Percentiles rank a stretch among this genome's conserved stretches.
Evolutionary conservation across 805 yeast genomes (phyloP).

Genomic region (Saturnispora hagleri): DNA sequence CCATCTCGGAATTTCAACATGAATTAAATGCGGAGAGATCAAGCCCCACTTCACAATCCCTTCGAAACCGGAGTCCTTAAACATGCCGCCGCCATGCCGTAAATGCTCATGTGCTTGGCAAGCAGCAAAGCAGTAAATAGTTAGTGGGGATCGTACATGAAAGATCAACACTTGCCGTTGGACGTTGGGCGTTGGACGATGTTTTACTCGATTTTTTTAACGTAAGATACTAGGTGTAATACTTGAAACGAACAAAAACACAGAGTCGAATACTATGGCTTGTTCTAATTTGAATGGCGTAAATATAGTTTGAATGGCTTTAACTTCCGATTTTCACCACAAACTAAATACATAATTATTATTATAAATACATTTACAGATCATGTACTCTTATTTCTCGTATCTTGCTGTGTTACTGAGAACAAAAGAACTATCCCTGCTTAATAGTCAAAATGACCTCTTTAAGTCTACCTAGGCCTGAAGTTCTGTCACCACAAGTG

Average conservation of each 20-base stretch:
- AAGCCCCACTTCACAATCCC: background rate
- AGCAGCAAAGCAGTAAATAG: background rate
- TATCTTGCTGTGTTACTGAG: too few relatives aligned
- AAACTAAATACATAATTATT: background rate
- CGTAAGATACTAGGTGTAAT: too few relatives aligned
- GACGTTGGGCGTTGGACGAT: too few relatives aligned
- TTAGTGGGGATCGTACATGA: background rate
- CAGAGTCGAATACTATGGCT: too few relatives aligned
- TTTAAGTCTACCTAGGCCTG: background rate
- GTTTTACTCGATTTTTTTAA: too few relatives aligned
- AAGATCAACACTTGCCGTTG: background rate
- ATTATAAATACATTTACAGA: background rate
- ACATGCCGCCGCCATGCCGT: background rate
- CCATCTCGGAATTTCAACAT: background rate
- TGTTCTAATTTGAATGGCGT: background rate
- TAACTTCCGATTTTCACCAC: background rate
- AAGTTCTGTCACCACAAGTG: background rate
- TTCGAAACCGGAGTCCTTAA: background rate
- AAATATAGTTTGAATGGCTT: background rate
- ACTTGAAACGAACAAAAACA: too few relatives aligned
- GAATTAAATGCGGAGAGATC: background rate
- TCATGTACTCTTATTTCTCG: background rate
- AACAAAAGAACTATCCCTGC: too few relatives aligned
- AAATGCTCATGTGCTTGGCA: background rate
- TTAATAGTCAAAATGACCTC: background rate